Percentiles rank a stretch among this genome's conserved stretches.
phyloP scores from a whole-genome alignment of 371 early-diverging fungal genomes.

The Mucor sp. region DNA sequence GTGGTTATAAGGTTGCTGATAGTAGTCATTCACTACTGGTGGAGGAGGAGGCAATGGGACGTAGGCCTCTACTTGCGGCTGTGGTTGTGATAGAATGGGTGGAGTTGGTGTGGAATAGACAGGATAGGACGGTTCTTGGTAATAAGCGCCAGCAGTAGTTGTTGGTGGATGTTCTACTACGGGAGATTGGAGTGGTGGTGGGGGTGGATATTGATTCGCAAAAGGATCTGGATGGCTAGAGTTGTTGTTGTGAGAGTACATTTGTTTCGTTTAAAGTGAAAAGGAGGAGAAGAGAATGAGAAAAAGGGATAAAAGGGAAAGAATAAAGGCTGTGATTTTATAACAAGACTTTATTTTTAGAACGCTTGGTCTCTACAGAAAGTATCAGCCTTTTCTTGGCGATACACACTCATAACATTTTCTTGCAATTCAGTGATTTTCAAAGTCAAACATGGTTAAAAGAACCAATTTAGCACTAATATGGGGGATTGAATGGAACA shows the following conservation, averaged over 20 bases:
- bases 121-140: background rate
- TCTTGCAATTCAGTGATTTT: background rate
- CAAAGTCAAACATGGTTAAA: background rate
- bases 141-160: background rate
- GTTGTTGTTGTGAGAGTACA: constrained; percentile 4
- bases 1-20: background rate
- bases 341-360: constrained; percentile 2
- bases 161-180: background rate
- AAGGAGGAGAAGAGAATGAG: background rate
- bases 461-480: background rate
- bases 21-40: background rate
- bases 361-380: background rate
- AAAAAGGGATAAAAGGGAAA: background rate
- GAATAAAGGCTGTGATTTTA: background rate
- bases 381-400: background rate
- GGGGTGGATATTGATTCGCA: constrained; percentile 39
- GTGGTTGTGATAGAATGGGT: constrained; percentile 1
- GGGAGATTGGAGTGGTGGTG: constrained; percentile 19
- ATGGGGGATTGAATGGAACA: background rate
- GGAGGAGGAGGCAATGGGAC: constrained; percentile 10
- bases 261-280: background rate
- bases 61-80: constrained; percentile 6
- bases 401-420: background rate
- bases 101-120: background rate
- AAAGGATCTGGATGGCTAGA: constrained; percentile 28